phyloP scores from a whole-genome alignment of 2,329 filamentous ascomycete genomes.

The Penicillium sp. region DNA sequence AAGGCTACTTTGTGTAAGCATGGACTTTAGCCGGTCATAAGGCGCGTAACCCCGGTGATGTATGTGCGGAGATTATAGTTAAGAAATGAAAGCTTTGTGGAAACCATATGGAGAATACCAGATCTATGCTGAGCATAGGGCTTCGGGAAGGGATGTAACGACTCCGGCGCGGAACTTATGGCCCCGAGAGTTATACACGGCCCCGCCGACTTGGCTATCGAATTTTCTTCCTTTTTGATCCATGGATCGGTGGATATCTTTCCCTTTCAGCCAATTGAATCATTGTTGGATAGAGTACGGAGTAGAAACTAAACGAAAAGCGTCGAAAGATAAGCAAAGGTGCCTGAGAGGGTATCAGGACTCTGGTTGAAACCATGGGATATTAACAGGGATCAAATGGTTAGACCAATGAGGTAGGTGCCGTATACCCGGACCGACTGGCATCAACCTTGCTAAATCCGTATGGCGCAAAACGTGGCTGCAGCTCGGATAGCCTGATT shows the following conservation, averaged over 20 bases:
- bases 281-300: too few species aligned
- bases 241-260: too few species aligned
- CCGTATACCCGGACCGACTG: slow-evolving; percentile 22
- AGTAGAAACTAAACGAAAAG: background rate
- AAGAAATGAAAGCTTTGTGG: too few species aligned
- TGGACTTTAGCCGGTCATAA: background rate
- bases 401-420: slow-evolving; percentile 12
- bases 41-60: too few species aligned
- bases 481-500: background rate
- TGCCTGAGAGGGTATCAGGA: too few species aligned
- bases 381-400: too few species aligned
- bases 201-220: background rate
- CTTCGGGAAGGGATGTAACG: background rate
- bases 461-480: slow-evolving; percentile 5
- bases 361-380: slow-evolving; percentile 1
- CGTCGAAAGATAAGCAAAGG: background rate
- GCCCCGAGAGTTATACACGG: background rate
- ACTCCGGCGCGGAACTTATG: background rate
- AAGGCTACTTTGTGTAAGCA: background rate
- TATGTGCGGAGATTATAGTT: too few species aligned
- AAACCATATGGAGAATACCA: background rate
- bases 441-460: slow-evolving; percentile 14
- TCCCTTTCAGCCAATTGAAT: background rate
- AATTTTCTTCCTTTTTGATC: background rate
- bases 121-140: background rate